Conservation (phyloP, 1,139 yeast genomes). For the Kurtzmaniella natalensis region DNA sequence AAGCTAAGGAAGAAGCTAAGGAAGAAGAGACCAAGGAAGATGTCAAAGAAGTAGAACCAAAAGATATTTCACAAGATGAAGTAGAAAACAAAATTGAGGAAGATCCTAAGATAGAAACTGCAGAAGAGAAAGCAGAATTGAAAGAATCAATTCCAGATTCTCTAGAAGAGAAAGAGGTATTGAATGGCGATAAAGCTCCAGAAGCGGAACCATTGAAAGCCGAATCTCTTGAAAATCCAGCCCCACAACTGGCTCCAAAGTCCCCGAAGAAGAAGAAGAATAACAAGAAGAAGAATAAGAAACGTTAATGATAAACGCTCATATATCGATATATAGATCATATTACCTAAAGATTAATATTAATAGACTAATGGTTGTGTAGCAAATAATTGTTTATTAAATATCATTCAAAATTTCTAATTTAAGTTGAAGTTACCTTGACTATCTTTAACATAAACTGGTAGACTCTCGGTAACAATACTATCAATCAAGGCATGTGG, state of each 20-base stretch:
- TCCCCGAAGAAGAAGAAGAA: constrained; percentile 2
- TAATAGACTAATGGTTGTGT: no score
- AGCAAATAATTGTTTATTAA: no score
- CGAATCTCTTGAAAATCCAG: not conserved
- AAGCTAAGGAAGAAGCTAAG: constrained; percentile 8
- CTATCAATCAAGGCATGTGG: constrained; percentile 80
- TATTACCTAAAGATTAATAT: no score
- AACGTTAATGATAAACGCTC: not conserved
- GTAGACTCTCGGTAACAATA: constrained; percentile 74
- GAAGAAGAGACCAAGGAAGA: constrained; percentile 6
- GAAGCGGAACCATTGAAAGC: not conserved
- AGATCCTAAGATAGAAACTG: constrained; percentile 13
- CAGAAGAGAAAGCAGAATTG: constrained; percentile 10
- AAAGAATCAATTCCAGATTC: constrained; percentile 4
- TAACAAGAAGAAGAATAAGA: constrained; percentile 1
- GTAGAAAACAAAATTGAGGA: constrained; percentile 10
- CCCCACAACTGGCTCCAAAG: constrained; percentile 1
- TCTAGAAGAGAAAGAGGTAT: constrained; percentile 10
- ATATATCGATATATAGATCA: not conserved
- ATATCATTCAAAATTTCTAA: no score
- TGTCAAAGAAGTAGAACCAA: constrained; percentile 16
- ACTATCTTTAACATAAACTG: constrained; percentile 44
- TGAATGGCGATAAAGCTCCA: not conserved
- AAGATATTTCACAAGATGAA: constrained; percentile 13
- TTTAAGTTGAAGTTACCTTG: constrained; percentile 43